Percentiles rank a stretch among this genome's conserved stretches.
These are phyloP conservation scores for Hansenula lynferdii DNA, from an alignment of 1,139 yeast species.

Conservation along the genomic window DNA sequence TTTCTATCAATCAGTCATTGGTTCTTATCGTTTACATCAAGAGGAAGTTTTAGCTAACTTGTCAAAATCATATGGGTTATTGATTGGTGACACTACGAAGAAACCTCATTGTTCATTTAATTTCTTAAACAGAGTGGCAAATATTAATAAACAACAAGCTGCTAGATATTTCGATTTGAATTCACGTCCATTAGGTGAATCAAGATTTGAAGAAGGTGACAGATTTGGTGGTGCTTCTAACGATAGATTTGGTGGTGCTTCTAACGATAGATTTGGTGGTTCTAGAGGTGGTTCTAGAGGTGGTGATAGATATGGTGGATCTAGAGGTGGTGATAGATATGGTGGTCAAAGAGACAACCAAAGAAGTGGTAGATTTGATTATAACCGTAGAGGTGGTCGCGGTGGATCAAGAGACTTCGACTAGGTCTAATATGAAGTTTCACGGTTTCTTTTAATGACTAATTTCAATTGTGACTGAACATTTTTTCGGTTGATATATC, in stretches of 20 bases:
- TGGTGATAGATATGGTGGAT: not conserved
- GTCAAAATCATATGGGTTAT: slow-evolving; percentile 15
- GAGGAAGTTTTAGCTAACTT: slow-evolving; percentile 16
- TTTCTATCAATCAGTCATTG: slow-evolving; percentile 29
- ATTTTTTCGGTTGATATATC: too few species aligned
- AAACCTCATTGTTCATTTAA: slow-evolving; percentile 12
- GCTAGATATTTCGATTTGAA: slow-evolving; percentile 19
- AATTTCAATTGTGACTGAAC: too few species aligned
- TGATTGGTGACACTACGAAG: slow-evolving; percentile 16
- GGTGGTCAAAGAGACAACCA: slow-evolving; percentile 3
- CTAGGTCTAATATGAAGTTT: too few species aligned
- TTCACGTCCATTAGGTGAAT: slow-evolving; percentile 8
- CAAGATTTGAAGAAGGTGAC: too few species aligned
- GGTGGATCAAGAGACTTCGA: slow-evolving; percentile 1
- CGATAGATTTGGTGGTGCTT: not conserved
- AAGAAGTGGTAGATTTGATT: slow-evolving; percentile 3
- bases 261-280: slow-evolving; percentile 7
- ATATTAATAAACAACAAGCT: slow-evolving; percentile 14
- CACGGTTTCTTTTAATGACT: too few species aligned
- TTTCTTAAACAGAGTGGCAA: slow-evolving; percentile 16
- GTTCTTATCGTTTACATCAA: slow-evolving; percentile 26
- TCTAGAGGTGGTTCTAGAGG: not conserved
- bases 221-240: slow-evolving; percentile 3
- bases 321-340: not conserved
- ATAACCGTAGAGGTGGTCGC: slow-evolving; percentile 8